Percentiles rank a stretch among this genome's conserved stretches.
phyloP scores from a whole-genome alignment of 2,329 filamentous ascomycete species.

The Trichoderma simmonsii region DNA sequence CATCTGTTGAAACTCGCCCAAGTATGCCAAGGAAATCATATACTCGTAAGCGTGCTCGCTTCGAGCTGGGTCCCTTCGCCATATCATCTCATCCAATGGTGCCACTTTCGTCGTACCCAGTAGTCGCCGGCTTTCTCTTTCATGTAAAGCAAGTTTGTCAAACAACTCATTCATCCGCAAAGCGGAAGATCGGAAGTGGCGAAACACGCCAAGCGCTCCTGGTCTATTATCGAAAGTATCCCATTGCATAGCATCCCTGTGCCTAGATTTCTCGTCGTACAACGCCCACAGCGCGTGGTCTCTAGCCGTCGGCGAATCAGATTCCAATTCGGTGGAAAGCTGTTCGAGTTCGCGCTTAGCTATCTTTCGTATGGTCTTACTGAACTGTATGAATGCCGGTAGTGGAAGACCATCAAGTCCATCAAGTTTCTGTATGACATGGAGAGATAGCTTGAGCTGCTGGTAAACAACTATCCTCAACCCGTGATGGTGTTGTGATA shows the following conservation, averaged over 20 bases:
- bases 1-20: constrained; percentile 59
- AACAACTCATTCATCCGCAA: constrained; percentile 30
- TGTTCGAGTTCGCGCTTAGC: constrained; percentile 25
- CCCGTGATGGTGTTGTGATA: constrained; percentile 30
- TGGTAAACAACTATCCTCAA: constrained; percentile 29
- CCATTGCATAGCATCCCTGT: not conserved
- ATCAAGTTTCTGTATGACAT: constrained; percentile 31
- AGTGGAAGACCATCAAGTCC: constrained; percentile 24
- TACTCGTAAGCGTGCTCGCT: constrained; percentile 52
- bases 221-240: not conserved
- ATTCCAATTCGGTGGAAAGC: constrained; percentile 23
- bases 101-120: constrained; percentile 26
- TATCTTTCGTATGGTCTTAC: constrained; percentile 25
- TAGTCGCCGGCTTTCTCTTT: constrained; percentile 24
- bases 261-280: not conserved
- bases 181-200: constrained; percentile 24
- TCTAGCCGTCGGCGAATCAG: constrained; percentile 11
- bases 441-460: constrained; percentile 31
- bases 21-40: constrained; percentile 59
- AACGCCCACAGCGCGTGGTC: constrained; percentile 9
- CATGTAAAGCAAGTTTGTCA: constrained; percentile 26
- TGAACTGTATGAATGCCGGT: constrained; percentile 23
- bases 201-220: not conserved
- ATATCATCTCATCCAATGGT: constrained; percentile 33
- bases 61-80: constrained; percentile 33